A percentile compares a stretch with the other conserved stretches of the same genome.
Evolutionary conservation across 345 rosid genomes (phyloP).

Genomic region (Litchi chinensis): DNA sequence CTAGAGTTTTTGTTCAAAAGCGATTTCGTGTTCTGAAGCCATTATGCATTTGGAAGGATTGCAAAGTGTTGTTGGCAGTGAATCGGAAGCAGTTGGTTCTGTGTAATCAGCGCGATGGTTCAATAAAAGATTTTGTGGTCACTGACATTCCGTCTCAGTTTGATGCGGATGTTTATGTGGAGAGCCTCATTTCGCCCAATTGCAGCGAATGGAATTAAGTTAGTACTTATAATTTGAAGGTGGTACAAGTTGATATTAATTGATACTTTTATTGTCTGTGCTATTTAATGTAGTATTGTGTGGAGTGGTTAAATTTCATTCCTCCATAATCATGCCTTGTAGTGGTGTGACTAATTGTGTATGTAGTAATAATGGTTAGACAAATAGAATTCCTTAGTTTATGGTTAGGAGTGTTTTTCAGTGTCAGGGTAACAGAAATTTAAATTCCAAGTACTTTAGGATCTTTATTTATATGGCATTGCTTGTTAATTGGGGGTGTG

Average conservation of each 20-base stretch:
- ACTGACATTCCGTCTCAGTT: neutral
- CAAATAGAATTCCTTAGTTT: no score
- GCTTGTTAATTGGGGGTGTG: no score
- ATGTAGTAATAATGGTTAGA: no score
- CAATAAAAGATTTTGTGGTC: neutral
- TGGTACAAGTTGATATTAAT: neutral
- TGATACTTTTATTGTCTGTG: neutral
- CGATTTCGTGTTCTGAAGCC: conserved; percentile 1
- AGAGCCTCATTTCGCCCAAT: conserved; percentile 16
- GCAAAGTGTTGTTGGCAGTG: neutral
- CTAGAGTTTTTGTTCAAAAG: neutral
- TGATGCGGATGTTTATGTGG: neutral
- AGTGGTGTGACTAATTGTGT: neutral
- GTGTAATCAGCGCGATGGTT: neutral
- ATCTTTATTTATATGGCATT: no score
- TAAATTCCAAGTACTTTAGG: no score
- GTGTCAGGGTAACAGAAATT: no score
- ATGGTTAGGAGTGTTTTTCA: no score
- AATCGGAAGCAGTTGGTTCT: neutral
- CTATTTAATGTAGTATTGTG: neutral
- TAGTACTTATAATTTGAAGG: neutral
- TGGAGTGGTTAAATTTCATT: neutral
- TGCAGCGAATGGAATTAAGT: neutral
- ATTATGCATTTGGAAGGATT: neutral
- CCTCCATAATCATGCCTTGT: no score